Evolutionary conservation across 2,329 filamentous ascomycete genomes (phyloP).

Genomic region (Penicillium sp.): DNA sequence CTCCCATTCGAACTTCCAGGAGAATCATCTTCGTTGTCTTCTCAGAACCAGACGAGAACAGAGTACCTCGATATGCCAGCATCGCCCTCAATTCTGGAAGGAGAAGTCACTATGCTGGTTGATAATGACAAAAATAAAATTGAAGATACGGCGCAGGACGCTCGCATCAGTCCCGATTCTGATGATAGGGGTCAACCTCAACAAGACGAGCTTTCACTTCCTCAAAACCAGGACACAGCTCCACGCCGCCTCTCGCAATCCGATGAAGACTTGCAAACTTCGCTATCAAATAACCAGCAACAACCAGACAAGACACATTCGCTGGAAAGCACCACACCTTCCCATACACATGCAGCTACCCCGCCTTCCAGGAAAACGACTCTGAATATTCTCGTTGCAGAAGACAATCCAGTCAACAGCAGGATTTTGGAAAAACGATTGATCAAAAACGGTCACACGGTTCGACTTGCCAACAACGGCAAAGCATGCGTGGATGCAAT

Average conservation of each 20-base stretch:
- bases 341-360: background rate
- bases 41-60: background rate
- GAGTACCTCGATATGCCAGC: background rate
- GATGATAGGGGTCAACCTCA: background rate
- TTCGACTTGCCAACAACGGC: constrained; percentile 75
- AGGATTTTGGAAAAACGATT: constrained; percentile 79
- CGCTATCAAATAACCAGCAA: background rate
- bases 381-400: constrained; percentile 69
- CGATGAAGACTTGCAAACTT: background rate
- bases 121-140: background rate
- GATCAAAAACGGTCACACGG: constrained; percentile 72
- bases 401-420: constrained; percentile 88
- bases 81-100: background rate
- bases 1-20: constrained; percentile 70
- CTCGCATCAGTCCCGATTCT: background rate
- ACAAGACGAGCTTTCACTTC: background rate
- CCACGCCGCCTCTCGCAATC: background rate
- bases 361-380: background rate
- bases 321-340: background rate
- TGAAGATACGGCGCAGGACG: background rate
- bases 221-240: background rate
- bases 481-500: constrained; percentile 78
- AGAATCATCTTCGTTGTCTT: constrained; percentile 1
- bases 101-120: background rate
- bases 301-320: background rate